Evolutionary conservation across 1,139 yeast genomes (phyloP).

Genomic region (Casaregolazyma lundiana): DNA sequence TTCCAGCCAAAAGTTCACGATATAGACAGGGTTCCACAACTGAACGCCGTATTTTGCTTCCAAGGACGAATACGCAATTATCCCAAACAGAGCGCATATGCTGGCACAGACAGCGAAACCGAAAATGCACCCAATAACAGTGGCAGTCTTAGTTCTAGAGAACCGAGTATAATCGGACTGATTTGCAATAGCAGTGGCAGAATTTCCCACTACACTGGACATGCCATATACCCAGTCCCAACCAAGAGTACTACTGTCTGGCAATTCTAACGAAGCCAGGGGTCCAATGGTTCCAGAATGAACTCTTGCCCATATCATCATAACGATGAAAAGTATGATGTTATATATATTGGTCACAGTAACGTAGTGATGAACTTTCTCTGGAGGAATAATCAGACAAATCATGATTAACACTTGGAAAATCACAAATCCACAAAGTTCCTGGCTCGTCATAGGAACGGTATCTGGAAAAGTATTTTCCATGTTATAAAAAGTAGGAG

Average conservation of each 20-base stretch:
- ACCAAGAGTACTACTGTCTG: conserved; percentile 14
- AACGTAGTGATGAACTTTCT: conserved; percentile 23
- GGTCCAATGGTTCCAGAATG: conserved; percentile 28
- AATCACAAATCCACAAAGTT: conserved; percentile 32
- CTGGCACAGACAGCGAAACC: conserved; percentile 33
- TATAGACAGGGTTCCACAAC: conserved; percentile 19
- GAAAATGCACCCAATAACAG: conserved; percentile 22
- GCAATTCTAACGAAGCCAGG: conserved; percentile 12
- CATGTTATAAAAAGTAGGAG: conserved; percentile 28
- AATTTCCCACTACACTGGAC: conserved; percentile 22
- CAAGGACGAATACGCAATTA: conserved; percentile 36
- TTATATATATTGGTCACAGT: conserved; percentile 18
- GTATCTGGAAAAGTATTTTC: conserved; percentile 31
- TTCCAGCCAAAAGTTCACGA: conserved; percentile 18
- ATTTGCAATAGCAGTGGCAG: conserved; percentile 33
- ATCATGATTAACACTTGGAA: conserved; percentile 28
- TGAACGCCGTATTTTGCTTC: conserved; percentile 29
- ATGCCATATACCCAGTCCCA: conserved; percentile 27
- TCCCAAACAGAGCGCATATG: conserved; percentile 38
- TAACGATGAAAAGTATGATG: conserved; percentile 21
- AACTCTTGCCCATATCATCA: conserved; percentile 23
- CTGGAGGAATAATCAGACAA: conserved; percentile 29
- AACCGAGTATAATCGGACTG: conserved; percentile 45
- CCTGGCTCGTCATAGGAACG: conserved; percentile 31
- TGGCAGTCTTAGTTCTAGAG: conserved; percentile 20